phyloP scores from a whole-genome alignment of 2,329 filamentous ascomycete genomes.

The Tolypocladium tropicale region DNA sequence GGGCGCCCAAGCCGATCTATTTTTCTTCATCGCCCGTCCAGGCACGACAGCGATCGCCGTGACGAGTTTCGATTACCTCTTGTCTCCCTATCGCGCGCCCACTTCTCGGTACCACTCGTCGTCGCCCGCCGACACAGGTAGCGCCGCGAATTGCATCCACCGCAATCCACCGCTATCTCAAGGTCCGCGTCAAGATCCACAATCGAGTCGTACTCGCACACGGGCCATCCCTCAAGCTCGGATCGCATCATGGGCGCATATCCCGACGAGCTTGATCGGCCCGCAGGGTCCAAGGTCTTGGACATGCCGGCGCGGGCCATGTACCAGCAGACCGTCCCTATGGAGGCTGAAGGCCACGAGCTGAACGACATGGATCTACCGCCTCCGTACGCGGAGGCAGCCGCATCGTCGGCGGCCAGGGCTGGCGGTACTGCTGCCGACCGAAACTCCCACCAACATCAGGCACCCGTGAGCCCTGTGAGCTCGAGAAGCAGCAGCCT shows the following conservation, averaged over 20 bases:
- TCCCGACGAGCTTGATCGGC: neutral
- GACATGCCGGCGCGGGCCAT: neutral
- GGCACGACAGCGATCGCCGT: neutral
- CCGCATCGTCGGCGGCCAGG: neutral
- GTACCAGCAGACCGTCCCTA: slow-evolving; percentile 1
- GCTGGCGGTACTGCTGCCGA: neutral
- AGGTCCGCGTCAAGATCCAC: neutral
- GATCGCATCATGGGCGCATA: neutral
- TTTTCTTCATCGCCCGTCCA: neutral
- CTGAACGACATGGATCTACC: neutral
- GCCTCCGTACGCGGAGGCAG: slow-evolving; percentile 1
- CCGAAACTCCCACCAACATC: neutral
- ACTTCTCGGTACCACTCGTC: neutral
- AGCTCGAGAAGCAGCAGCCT: neutral
- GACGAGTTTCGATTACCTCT: neutral
- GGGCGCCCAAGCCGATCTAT: no score
- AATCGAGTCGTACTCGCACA: neutral
- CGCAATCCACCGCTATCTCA: neutral
- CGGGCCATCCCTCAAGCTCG: neutral
- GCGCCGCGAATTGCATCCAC: neutral
- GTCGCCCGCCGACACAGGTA: neutral
- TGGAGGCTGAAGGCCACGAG: neutral
- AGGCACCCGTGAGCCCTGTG: neutral
- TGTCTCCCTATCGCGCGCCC: neutral
- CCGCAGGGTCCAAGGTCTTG: neutral